A percentile compares a stretch with the other conserved stretches of the same genome.
Evolutionary conservation across 1,139 yeast genomes (phyloP).

Genomic region (Wickerhamomyces sp.): DNA sequence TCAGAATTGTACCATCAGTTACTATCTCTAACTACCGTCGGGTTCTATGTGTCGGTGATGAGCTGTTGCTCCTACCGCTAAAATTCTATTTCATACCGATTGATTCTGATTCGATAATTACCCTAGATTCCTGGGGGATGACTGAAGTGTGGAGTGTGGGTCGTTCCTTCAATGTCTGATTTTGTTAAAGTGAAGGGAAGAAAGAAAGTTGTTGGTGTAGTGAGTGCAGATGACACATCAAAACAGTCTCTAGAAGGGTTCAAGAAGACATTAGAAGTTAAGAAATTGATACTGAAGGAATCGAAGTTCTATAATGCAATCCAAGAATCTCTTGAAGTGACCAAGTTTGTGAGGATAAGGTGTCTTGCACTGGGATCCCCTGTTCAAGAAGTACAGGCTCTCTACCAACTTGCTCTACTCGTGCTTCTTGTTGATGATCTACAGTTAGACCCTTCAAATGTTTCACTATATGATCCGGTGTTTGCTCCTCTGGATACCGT

Average conservation of each 20-base stretch:
- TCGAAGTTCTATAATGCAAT: constrained; percentile 29
- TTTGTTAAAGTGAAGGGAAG: too few relatives aligned
- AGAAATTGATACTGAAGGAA: constrained; percentile 17
- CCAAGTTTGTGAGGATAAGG: constrained; percentile 35
- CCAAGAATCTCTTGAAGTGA: constrained; percentile 8
- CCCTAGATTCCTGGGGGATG: too few relatives aligned
- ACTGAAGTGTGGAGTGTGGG: too few relatives aligned
- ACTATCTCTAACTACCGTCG: too few relatives aligned
- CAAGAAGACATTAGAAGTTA: constrained; percentile 4
- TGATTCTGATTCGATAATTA: too few relatives aligned
- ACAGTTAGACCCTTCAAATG: constrained; percentile 14
- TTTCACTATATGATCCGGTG: constrained; percentile 63
- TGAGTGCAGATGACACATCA: constrained; percentile 4
- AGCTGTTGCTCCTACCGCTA: too few relatives aligned
- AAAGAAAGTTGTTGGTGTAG: too few relatives aligned
- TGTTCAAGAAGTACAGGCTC: constrained; percentile 48
- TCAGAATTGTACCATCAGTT: too few relatives aligned
- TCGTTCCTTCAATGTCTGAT: too few relatives aligned
- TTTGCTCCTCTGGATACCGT: constrained; percentile 42
- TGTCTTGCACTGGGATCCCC: constrained; percentile 77
- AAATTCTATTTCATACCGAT: too few relatives aligned
- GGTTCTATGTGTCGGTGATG: too few relatives aligned
- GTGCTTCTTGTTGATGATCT: constrained; percentile 32
- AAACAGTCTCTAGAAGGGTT: constrained; percentile 5
- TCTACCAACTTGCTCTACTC: constrained; percentile 60